Percentiles rank a stretch among this genome's conserved stretches.
phyloP scores from a whole-genome alignment of 2,329 filamentous ascomycete species.

The Coniochaeta hoffmannii region DNA sequence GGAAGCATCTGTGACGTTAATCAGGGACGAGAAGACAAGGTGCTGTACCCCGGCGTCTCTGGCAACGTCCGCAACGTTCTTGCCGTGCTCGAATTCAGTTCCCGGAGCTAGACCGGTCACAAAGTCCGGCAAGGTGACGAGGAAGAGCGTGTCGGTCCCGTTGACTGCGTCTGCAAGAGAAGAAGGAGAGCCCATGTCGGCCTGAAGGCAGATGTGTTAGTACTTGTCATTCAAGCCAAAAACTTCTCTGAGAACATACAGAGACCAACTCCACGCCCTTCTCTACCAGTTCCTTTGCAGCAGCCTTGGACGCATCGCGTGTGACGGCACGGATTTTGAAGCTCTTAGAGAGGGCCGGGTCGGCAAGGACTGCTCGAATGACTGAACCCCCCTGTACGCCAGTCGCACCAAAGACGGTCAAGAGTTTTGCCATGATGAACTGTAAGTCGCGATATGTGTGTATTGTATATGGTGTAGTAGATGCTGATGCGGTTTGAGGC shows the following conservation, averaged over 20 bases:
- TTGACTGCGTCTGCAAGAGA: slow-evolving; percentile 29
- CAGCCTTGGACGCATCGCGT: slow-evolving; percentile 32
- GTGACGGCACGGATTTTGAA: slow-evolving; percentile 40
- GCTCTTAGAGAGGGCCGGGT: slow-evolving; percentile 33
- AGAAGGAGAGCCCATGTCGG: slow-evolving; percentile 30
- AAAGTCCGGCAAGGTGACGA: slow-evolving; percentile 15
- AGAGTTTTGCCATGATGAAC: slow-evolving; percentile 1
- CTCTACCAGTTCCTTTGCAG: slow-evolving; percentile 27
- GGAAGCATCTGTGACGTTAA: slow-evolving; percentile 18
- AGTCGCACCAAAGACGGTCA: slow-evolving; percentile 39
- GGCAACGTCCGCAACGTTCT: slow-evolving; percentile 31
- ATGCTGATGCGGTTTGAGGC: no score
- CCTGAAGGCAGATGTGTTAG: slow-evolving; percentile 17
- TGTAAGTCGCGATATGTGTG: not conserved
- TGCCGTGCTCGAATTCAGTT: slow-evolving; percentile 25
- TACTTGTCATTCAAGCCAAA: not conserved
- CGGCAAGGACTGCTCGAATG: slow-evolving; percentile 33
- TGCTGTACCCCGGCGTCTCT: slow-evolving; percentile 22
- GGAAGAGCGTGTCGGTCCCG: slow-evolving; percentile 34
- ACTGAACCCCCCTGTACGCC: slow-evolving; percentile 43
- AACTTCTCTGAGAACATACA: slow-evolving; percentile 14
- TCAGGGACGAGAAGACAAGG: slow-evolving; percentile 24
- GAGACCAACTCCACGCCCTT: slow-evolving; percentile 35
- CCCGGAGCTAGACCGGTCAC: slow-evolving; percentile 10
- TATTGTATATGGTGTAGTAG: no score